phyloP scores from a whole-genome alignment of 2,329 filamentous ascomycete species.

The Fusarium fujikuroi region DNA sequence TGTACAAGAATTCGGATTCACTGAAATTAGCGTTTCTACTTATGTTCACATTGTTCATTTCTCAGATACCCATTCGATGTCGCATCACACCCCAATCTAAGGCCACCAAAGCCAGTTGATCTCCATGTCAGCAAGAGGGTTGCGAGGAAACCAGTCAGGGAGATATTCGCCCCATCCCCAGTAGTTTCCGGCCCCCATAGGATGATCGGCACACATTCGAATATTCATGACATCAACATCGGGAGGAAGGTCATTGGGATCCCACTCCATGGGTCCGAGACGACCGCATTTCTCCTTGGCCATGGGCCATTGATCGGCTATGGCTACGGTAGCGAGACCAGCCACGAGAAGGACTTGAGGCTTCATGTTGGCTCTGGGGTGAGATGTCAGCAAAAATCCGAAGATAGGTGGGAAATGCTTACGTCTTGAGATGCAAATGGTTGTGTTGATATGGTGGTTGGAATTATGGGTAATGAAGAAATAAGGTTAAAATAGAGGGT shows the following conservation, averaged over 20 bases:
- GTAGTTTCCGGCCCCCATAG: constrained; percentile 21
- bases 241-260: constrained; percentile 14
- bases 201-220: constrained; percentile 25
- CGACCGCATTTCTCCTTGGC: constrained; percentile 23
- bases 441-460: neutral
- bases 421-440: neutral
- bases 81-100: neutral
- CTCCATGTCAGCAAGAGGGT: constrained; percentile 13
- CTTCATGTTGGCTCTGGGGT: neutral
- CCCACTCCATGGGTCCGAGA: constrained; percentile 29
- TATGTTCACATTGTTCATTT: too few species aligned
- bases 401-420: fast-evolving
- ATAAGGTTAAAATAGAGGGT: neutral
- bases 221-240: constrained; percentile 1
- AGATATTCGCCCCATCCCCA: constrained; percentile 31
- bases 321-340: neutral
- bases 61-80: too few species aligned
- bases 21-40: neutral
- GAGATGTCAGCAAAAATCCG: neutral
- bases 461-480: neutral
- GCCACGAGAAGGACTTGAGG: neutral
- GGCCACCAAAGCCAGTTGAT: neutral
- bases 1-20: neutral
- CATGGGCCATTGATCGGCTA: constrained; percentile 11
- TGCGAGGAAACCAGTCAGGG: constrained; percentile 22